These are phyloP conservation scores for Liquidambar formosana DNA, from an alignment of 164 flowering plant genomes.

Conservation along the genomic window DNA sequence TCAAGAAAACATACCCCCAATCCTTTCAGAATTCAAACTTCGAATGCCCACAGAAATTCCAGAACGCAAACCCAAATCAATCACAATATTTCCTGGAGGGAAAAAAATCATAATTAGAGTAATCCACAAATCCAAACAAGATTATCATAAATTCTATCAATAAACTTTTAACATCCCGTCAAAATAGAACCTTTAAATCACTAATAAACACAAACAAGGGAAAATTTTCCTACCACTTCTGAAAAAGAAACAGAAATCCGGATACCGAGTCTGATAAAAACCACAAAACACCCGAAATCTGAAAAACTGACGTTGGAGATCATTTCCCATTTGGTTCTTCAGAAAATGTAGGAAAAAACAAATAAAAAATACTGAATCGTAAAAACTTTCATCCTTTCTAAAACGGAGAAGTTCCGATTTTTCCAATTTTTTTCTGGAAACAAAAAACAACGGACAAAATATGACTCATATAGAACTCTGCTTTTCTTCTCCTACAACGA, in stretches of 20 bases:
- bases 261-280: too few species aligned
- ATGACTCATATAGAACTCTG: too few species aligned
- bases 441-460: too few species aligned
- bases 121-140: not conserved
- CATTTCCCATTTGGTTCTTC: too few species aligned
- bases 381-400: too few species aligned
- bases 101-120: not conserved
- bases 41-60: not conserved
- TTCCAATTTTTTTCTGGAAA: too few species aligned
- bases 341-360: too few species aligned
- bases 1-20: not conserved
- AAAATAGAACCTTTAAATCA: not conserved
- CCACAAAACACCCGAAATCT: too few species aligned
- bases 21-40: constrained; percentile 1
- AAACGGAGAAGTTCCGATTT: too few species aligned
- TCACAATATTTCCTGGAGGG: not conserved
- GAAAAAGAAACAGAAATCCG: too few species aligned
- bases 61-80: not conserved
- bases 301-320: too few species aligned
- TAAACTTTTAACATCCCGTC: not conserved
- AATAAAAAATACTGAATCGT: too few species aligned
- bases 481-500: not conserved
- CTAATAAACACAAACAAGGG: not conserved
- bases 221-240: not conserved
- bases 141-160: not conserved